Evolutionary conservation across 495 filamentous ascomycete species (phyloP).

Genomic region (Amniculicola lignicola): DNA sequence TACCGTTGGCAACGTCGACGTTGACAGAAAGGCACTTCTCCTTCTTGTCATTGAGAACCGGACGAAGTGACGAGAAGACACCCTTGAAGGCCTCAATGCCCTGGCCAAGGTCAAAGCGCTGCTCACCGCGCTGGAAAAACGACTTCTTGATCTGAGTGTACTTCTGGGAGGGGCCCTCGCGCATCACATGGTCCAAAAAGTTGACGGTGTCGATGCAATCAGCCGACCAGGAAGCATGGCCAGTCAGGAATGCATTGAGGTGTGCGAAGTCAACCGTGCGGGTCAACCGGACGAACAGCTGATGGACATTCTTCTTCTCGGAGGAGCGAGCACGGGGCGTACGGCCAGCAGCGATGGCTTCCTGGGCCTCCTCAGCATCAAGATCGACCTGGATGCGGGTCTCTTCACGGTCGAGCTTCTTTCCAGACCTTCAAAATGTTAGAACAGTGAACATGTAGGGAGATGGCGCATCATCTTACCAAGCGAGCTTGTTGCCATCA

Average conservation of each 20-base stretch:
- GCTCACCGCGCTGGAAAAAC: conserved; percentile 59
- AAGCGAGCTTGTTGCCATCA: conserved; percentile 75
- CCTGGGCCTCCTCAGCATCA: conserved; percentile 54
- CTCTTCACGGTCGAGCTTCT: conserved; percentile 41
- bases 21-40: conserved; percentile 57
- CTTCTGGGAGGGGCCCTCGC: conserved; percentile 64
- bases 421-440: conserved; percentile 33
- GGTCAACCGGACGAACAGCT: conserved; percentile 57
- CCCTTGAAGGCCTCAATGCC: conserved; percentile 79
- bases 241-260: conserved; percentile 62
- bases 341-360: conserved; percentile 27
- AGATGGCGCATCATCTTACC: conserved; percentile 50
- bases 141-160: conserved; percentile 70
- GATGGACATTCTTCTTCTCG: conserved; percentile 48
- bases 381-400: conserved; percentile 59
- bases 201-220: conserved; percentile 74
- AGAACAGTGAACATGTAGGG: not conserved
- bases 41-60: conserved; percentile 51
- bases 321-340: conserved; percentile 4
- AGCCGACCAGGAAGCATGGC: conserved; percentile 56
- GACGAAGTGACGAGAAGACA: conserved; percentile 74
- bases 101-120: conserved; percentile 47
- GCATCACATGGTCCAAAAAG: conserved; percentile 85
- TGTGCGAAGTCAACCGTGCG: conserved; percentile 60
- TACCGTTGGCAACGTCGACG: conserved; percentile 74